These are phyloP conservation scores for Thyridium curvatum DNA, from an alignment of 2,329 filamentous ascomycete species.

Conservation along the genomic window DNA sequence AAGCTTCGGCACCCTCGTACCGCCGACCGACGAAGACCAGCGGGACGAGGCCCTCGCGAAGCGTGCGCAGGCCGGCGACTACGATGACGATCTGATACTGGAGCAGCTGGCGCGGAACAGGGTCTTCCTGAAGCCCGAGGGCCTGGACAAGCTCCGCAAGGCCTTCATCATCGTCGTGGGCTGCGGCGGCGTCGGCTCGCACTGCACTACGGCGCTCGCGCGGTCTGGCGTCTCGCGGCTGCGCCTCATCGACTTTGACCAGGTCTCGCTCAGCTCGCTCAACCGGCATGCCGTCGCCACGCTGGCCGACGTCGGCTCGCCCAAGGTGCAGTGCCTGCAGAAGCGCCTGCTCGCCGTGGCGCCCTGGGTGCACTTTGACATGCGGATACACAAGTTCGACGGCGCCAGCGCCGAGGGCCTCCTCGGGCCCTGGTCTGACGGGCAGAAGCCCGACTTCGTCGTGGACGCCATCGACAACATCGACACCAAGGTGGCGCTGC, in stretches of 20 bases:
- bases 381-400: constrained; percentile 77
- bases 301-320: constrained; percentile 83
- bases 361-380: constrained; percentile 88
- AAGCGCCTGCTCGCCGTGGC: constrained; percentile 77
- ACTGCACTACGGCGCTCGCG: constrained; percentile 78
- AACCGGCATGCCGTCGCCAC: constrained; percentile 97
- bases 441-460: constrained; percentile 86
- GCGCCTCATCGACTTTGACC: constrained; percentile 91
- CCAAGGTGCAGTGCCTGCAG: constrained; percentile 83
- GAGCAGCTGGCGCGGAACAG: constrained; percentile 92
- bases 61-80: constrained; percentile 56
- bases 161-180: constrained; percentile 88
- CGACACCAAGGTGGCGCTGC: constrained; percentile 81
- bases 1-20: constrained; percentile 47
- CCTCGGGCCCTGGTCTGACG: constrained; percentile 68
- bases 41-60: constrained; percentile 52
- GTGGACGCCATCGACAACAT: constrained; percentile 97
- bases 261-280: constrained; percentile 88
- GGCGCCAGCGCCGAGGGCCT: constrained; percentile 58
- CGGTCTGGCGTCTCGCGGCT: constrained; percentile 85
- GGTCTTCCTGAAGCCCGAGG: constrained; percentile 80
- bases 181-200: constrained; percentile 90
- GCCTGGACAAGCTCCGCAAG: constrained; percentile 70
- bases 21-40: constrained; percentile 49
- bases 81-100: constrained; percentile 75